Percentiles rank a stretch among this genome's conserved stretches.
These are phyloP conservation scores for Globisporangium paddicum DNA, from an alignment of 352 stramenopile genomes.

Conservation along the genomic window DNA sequence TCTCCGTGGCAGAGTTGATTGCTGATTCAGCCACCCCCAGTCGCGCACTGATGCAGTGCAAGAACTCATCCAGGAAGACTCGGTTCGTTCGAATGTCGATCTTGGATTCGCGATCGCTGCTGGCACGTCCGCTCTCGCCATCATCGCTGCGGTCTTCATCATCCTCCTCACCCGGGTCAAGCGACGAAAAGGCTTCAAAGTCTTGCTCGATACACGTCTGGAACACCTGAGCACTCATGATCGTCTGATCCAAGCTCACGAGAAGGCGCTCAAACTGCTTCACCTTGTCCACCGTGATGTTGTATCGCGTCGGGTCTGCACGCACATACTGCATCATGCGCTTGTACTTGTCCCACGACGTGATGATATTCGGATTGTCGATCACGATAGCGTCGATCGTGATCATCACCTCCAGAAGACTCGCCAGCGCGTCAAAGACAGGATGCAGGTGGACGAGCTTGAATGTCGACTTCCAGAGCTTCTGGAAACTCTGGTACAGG, in stretches of 20 bases:
- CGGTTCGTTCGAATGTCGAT: conserved; percentile 84
- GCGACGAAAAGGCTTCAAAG: conserved; percentile 77
- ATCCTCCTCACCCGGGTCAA: conserved; percentile 56
- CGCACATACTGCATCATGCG: conserved; percentile 89
- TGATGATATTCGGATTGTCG: conserved; percentile 84
- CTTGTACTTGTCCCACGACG: conserved; percentile 90
- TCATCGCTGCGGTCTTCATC: conserved; percentile 57
- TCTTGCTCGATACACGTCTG: conserved; percentile 87
- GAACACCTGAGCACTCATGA: conserved; percentile 87
- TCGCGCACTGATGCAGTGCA: conserved; percentile 76
- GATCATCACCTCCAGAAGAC: conserved; percentile 84
- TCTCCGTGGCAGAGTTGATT: conserved; percentile 85
- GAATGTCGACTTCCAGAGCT: conserved; percentile 87
- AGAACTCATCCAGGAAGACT: conserved; percentile 84
- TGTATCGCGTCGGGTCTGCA: conserved; percentile 76
- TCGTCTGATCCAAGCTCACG: conserved; percentile 83
- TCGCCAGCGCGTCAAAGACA: conserved; percentile 75
- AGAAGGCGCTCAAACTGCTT: conserved; percentile 85
- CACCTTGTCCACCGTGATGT: conserved; percentile 77
- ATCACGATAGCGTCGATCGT: conserved; percentile 87
- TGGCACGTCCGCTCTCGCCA: conserved; percentile 38
- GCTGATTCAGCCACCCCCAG: conserved; percentile 55
- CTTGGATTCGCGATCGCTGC: conserved; percentile 59
- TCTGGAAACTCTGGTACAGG: conserved; percentile 85
- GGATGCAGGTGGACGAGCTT: conserved; percentile 79